These are phyloP conservation scores for Patellifolia procumbens DNA, from an alignment of 179 eudicot species.

Conservation along the genomic window DNA sequence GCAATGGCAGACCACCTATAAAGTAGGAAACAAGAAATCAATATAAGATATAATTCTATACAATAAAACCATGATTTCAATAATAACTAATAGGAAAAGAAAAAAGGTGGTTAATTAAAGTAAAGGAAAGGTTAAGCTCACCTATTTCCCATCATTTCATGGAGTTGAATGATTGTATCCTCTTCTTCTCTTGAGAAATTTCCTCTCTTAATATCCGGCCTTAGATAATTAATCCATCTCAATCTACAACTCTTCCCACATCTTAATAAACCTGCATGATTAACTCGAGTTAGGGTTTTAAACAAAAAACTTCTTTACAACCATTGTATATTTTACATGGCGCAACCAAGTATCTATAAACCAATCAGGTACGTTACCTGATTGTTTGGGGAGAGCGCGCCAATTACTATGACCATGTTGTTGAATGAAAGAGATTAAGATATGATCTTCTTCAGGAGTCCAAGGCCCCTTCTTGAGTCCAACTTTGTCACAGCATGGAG, in stretches of 20 bases:
- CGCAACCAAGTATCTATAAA: too few species aligned
- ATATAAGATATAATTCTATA: background rate
- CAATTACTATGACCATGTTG: constrained; percentile 75
- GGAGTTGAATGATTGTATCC: constrained; percentile 39
- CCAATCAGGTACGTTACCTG: too few species aligned
- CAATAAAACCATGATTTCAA: background rate
- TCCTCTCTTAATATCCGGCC: constrained; percentile 40
- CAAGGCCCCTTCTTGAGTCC: constrained; percentile 84
- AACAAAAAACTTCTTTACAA: too few species aligned
- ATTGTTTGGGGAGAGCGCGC: constrained; percentile 76
- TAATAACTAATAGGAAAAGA: background rate
- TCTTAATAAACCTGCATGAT: constrained; percentile 34
- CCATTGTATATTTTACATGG: too few species aligned
- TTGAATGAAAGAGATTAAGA: constrained; percentile 52
- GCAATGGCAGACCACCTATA: constrained; percentile 42
- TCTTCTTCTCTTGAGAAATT: constrained; percentile 44
- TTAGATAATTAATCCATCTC: constrained; percentile 39
- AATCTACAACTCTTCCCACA: constrained; percentile 45
- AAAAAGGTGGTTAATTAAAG: background rate
- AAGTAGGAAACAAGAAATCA: background rate
- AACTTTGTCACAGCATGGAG: constrained; percentile 81
- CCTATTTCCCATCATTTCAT: constrained; percentile 42
- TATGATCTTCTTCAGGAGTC: constrained; percentile 74
- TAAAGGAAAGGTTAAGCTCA: background rate
- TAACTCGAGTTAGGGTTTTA: too few species aligned